Base-by-base conservation (phyloP, 164 flowering plant genomes). In the Nymphaea thermarum region DNA sequence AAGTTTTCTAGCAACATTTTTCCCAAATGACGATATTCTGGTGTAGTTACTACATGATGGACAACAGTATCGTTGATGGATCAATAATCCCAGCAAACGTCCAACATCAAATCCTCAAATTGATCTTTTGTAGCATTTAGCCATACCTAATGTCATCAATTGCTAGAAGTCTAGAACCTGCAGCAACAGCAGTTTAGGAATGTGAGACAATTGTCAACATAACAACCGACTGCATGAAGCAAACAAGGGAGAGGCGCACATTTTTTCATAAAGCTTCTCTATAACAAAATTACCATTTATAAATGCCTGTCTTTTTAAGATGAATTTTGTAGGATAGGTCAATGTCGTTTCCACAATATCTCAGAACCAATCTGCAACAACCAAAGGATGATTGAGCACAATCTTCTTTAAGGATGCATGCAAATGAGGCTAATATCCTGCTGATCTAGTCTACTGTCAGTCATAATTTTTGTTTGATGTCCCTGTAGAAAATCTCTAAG, bases 291-390 rank as follows among this genome's bases (percentile, higher is more conserved):
- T 89, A 25, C 93, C 96, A 76, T 84, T 91, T 25, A 80, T n/a
- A n/a, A n/a, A n/a, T 84, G n/a, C 96, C 96, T 4, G 92, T 88
- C 73, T 91, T 77, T 84, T 86, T 63, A 96, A 93, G 62, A 91
- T 91, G 71, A 79, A 73, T 77, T 77, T 85, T 68, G 78, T 60
- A 59, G 98, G 98, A 78, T 89, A 87, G 43, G 72, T 67, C 71
- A 91, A 77, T 61, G 98, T 91, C 79, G 81, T 86, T 75, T 77
- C 84, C 71, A 89, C 80, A 44, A 91, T 91, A 45, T 91, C 89
- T 91, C 89, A 6, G 98, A 96, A 77, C 98, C 98, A 68, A 89
- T 79, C 97, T 91, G 83, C 76, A 63, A n/a, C 72, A 41, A 36
- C 6, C 63, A 25, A 25, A 25, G 1, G 36, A 25, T 25, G 36